Evolutionary conservation across 1,139 yeast genomes (phyloP).

Genomic region (Yamadazyma kanchanaburiensis): DNA sequence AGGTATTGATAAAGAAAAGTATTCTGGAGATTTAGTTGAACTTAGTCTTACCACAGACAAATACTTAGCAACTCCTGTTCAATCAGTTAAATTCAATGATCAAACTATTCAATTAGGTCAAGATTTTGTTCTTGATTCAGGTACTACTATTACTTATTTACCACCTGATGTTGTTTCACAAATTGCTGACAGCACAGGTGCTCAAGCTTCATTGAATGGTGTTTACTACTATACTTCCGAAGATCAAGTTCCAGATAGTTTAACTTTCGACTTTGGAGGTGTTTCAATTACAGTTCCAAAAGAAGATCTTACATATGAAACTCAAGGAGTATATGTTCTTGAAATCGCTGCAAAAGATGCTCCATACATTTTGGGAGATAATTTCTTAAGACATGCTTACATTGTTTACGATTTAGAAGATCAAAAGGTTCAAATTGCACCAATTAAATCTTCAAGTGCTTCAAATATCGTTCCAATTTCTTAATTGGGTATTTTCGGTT

Average conservation of each 20-base stretch:
- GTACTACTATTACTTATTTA: slow-evolving; percentile 34
- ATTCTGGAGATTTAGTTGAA: slow-evolving; percentile 28
- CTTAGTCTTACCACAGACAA: slow-evolving; percentile 8
- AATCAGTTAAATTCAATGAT: not conserved
- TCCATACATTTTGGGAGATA: no score
- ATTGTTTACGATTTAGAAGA: no score
- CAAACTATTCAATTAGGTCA: slow-evolving; percentile 12
- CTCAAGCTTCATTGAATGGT: not conserved
- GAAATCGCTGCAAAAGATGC: no score
- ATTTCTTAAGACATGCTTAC: no score
- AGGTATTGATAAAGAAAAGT: slow-evolving; percentile 49
- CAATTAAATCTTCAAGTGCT: no score
- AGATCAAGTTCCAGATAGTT: slow-evolving; percentile 6
- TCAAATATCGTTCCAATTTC: no score
- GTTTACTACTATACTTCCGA: slow-evolving; percentile 8
- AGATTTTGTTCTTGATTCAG: slow-evolving; percentile 33
- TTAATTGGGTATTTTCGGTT: no score
- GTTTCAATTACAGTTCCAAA: slow-evolving; percentile 26
- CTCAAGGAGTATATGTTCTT: slow-evolving; percentile 1
- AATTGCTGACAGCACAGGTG: slow-evolving; percentile 21
- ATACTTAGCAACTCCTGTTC: slow-evolving; percentile 1
- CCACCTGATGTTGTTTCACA: slow-evolving; percentile 21
- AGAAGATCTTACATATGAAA: slow-evolving; percentile 2
- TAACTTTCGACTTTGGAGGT: slow-evolving; percentile 30
- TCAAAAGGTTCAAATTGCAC: no score